Conservation (phyloP, 805 yeast genomes). For the Saccharomycopsis sp. region DNA sequence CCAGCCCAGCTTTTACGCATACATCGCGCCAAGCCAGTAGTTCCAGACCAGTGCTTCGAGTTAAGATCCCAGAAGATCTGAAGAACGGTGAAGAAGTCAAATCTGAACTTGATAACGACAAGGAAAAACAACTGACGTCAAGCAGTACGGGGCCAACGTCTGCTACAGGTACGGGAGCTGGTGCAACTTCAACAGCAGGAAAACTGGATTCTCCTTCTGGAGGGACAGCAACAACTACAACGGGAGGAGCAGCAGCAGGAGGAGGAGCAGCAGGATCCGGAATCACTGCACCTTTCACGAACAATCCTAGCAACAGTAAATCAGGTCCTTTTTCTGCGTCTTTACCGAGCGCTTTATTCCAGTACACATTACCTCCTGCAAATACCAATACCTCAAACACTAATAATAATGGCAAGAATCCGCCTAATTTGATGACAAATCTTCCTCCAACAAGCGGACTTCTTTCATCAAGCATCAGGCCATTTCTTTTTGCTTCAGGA, state of each 20-base stretch:
- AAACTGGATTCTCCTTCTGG: no score
- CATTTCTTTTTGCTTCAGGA: constrained; percentile 21
- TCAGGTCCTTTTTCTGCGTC: constrained; percentile 29
- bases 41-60: constrained; percentile 50
- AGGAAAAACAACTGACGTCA: no score
- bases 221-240: no score
- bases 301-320: constrained; percentile 16
- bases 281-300: no score
- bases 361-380: constrained; percentile 26
- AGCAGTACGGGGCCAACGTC: no score
- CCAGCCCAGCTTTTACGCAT: constrained; percentile 22
- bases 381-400: constrained; percentile 20
- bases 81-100: no score
- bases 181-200: no score
- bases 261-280: no score
- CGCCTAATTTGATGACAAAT: constrained; percentile 18
- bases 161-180: no score
- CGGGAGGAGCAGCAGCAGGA: no score
- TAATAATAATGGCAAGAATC: constrained; percentile 21
- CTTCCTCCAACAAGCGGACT: constrained; percentile 21
- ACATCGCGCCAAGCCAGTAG: constrained; percentile 18
- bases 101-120: no score
- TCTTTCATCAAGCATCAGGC: constrained; percentile 18
- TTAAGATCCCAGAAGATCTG: constrained; percentile 50
- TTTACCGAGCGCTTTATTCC: constrained; percentile 24